Evolutionary conservation across 2,329 filamentous ascomycete species (phyloP).

Genomic region (Clarireedia monteithiana): DNA sequence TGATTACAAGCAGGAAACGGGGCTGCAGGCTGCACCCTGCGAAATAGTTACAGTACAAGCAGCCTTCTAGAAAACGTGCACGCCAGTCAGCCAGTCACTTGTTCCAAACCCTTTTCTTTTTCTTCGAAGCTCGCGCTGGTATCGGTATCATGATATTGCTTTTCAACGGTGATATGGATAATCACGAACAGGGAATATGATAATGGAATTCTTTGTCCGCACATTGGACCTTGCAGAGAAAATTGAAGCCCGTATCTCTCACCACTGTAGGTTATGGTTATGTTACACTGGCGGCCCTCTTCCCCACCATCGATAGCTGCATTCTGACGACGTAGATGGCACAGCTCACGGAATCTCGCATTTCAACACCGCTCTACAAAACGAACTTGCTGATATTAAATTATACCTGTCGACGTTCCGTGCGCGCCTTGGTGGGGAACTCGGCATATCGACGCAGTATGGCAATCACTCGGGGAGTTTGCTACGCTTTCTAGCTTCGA

Average conservation of each 20-base stretch:
- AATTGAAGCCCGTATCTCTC: background rate
- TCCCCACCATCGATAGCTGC: background rate
- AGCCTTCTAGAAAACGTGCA: too few species aligned
- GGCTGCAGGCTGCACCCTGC: background rate
- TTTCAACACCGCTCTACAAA: background rate
- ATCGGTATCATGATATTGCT: conserved; percentile 5
- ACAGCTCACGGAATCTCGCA: background rate
- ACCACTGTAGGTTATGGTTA: background rate
- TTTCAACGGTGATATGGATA: background rate
- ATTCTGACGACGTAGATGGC: background rate
- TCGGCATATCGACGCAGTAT: background rate
- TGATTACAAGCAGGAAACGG: background rate
- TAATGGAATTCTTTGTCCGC: conserved; percentile 7
- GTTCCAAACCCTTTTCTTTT: too few species aligned
- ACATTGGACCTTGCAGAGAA: background rate
- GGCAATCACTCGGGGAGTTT: background rate
- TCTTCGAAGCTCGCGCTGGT: background rate
- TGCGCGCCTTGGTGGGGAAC: background rate
- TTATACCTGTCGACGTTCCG: background rate
- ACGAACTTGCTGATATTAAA: background rate
- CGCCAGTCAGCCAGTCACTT: too few species aligned
- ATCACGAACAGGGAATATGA: background rate
- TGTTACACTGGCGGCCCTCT: background rate
- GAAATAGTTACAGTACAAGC: background rate
- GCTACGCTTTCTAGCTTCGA: background rate